Evolutionary conservation across 495 filamentous ascomycete genomes (phyloP).

Genomic region (Cercophora newfieldiana): DNA sequence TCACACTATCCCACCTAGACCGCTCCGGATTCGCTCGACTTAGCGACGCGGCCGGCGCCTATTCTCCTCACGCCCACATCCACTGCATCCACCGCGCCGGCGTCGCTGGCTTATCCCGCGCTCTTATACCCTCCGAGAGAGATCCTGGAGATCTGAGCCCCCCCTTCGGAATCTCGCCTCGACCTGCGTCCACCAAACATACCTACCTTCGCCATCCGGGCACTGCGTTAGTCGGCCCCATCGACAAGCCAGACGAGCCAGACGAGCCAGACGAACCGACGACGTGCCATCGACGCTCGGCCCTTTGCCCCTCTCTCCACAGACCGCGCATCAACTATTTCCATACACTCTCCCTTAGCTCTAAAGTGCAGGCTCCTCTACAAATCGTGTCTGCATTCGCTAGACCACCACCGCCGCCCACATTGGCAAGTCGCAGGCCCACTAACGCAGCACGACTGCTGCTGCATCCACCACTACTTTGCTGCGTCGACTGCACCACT

Average conservation of each 20-base stretch:
- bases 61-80: conserved; percentile 6
- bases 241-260: not conserved
- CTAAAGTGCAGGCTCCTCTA: not conserved
- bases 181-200: not conserved
- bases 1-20: conserved; percentile 2
- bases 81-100: conserved; percentile 8
- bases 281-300: conserved; percentile 13
- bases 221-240: not conserved
- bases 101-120: conserved; percentile 16
- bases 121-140: conserved; percentile 20
- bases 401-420: conserved; percentile 4
- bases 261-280: conserved; percentile 11
- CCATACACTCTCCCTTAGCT: conserved; percentile 7
- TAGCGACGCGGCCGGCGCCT: conserved; percentile 20
- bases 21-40: conserved; percentile 27
- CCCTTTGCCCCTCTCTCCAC: conserved; percentile 10
- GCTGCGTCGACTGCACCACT: not conserved
- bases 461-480: not conserved
- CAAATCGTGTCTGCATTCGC: not conserved
- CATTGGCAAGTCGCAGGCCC: not conserved
- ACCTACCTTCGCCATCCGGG: not conserved
- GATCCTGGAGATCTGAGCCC: conserved; percentile 8
- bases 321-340: not conserved
- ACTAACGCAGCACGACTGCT: not conserved
- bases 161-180: conserved; percentile 7